Conservation (phyloP, 2,329 filamentous ascomycete genomes). For the Exophiala xenobiotica region DNA sequence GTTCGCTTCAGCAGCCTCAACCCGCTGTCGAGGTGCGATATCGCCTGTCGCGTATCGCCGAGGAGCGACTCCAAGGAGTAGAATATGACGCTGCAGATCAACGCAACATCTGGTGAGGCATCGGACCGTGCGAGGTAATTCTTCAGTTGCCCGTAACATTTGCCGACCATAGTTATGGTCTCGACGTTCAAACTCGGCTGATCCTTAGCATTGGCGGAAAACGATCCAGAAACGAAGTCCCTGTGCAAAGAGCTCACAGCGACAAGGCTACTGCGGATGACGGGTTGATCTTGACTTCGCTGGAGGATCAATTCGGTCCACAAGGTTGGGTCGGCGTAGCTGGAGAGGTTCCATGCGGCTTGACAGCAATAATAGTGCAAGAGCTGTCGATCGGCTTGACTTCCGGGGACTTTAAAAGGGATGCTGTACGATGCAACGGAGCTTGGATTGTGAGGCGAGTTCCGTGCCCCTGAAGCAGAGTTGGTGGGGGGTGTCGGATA, state of each 20-base stretch:
- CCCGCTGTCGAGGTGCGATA: constrained; percentile 32
- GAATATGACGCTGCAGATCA: constrained; percentile 33
- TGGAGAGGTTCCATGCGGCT: constrained; percentile 62
- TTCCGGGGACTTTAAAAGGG: constrained; percentile 18
- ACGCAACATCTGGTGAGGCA: constrained; percentile 28
- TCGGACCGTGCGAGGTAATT: constrained; percentile 25
- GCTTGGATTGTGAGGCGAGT: no score
- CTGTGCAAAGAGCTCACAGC: constrained; percentile 67
- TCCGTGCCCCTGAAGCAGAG: no score
- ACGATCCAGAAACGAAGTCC: constrained; percentile 28
- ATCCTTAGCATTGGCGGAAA: neutral
- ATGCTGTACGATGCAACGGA: no score
- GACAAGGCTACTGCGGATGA: constrained; percentile 64
- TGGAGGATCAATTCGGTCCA: constrained; percentile 64
- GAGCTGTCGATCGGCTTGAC: constrained; percentile 12
- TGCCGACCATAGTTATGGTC: constrained; percentile 24
- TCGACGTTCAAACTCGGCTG: neutral
- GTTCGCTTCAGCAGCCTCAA: constrained; percentile 26
- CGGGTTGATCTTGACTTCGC: constrained; percentile 60
- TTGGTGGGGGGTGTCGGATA: constrained; percentile 39
- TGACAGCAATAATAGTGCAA: constrained; percentile 60
- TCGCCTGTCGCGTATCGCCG: constrained; percentile 28
- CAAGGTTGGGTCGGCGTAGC: constrained; percentile 66
- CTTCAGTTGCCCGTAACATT: constrained; percentile 32
- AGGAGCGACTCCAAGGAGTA: constrained; percentile 32